Base-by-base conservation (phyloP, 352 stramenopile genomes). In the Thalassiosira mediterranea region DNA sequence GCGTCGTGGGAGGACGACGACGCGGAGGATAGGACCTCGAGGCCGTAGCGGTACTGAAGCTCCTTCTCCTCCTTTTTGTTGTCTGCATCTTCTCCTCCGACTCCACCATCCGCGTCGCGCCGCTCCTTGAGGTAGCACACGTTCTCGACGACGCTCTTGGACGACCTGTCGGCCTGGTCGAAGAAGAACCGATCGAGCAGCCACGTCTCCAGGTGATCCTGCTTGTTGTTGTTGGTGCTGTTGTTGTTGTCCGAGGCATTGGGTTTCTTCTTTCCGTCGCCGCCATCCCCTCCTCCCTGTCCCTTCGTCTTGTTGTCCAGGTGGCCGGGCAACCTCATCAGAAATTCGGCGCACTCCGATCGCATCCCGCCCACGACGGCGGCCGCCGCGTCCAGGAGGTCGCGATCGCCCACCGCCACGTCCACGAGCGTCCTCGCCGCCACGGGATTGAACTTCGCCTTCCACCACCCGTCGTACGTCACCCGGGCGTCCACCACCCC, bases 401-500 rank as follows among this genome's bases (percentile, higher is more conserved):
- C 29, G 13, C 17, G 47, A 40, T 76, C 38, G 31, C 47, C 57
- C n/a, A 28, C 44, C 15, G 79, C 58, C 25, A 80, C 21, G 71
- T 67, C 59, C 49, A 82, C 32, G 2, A 93, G 28, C 31, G 84
- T 85, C 60, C 78, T 75, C 1, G 84, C 84, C 25, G 87, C 84
- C 15, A 86, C 51, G 11, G 37, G 21, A 48, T 91, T 87, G 57
- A 87, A 93, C 13, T 81, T 73, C 10, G 86, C 56, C 62, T 84
- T 88, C 78, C 80, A 90, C 32, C 70, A 80, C 40, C 84, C 84
- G 65, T 79, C 75, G 19, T 53, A 62, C 31, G 72, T 79, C 26
- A 76, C 60, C 11, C 47, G 58, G 52, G 49, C 73, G 67, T 84
- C 85, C 3, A 89, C 54, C 40, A 91, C 56, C 29, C 68, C 72